These are phyloP conservation scores for Termitomyces sp. DNA, from an alignment of 1,284 basidiomycete genomes.

Conservation along the genomic window DNA sequence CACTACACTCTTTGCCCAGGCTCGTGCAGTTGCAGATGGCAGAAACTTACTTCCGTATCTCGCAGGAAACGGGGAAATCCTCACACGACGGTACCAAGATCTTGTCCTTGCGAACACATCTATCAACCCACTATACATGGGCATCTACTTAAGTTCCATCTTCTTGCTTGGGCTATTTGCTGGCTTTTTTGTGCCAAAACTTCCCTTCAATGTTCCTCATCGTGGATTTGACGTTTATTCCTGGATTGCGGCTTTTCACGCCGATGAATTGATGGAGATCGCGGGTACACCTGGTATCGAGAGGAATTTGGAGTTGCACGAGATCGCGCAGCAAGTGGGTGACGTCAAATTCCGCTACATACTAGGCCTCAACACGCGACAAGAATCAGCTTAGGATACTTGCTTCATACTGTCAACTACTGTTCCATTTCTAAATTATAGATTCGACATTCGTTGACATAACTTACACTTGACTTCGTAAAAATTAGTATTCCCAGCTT, in stretches of 20 bases:
- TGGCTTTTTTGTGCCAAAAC: constrained; percentile 32
- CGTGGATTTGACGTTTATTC: constrained; percentile 36
- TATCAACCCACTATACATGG: constrained; percentile 23
- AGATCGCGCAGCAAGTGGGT: constrained; percentile 26
- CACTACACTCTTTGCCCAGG: constrained; percentile 25
- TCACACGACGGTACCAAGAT: constrained; percentile 32
- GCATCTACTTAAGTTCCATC: constrained; percentile 21
- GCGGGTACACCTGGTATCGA: constrained; percentile 16
- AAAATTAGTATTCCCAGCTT: too few species aligned
- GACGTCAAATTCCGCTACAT: constrained; percentile 27
- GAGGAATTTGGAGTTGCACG: constrained; percentile 28
- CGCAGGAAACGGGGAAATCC: constrained; percentile 29
- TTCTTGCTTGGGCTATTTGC: constrained; percentile 28
- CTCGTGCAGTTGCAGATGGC: constrained; percentile 33
- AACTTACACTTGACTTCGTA: too few species aligned
- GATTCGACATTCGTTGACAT: neutral
- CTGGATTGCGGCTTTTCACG: constrained; percentile 36
- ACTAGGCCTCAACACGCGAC: neutral
- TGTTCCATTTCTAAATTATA: neutral
- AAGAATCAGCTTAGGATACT: neutral
- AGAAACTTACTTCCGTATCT: constrained; percentile 39
- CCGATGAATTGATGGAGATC: constrained; percentile 29
- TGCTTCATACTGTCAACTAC: too few species aligned
- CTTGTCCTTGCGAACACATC: constrained; percentile 22
- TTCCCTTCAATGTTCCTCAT: constrained; percentile 30